phyloP scores from a whole-genome alignment of 2,329 filamentous ascomycete genomes.

The Metarhizium album region DNA sequence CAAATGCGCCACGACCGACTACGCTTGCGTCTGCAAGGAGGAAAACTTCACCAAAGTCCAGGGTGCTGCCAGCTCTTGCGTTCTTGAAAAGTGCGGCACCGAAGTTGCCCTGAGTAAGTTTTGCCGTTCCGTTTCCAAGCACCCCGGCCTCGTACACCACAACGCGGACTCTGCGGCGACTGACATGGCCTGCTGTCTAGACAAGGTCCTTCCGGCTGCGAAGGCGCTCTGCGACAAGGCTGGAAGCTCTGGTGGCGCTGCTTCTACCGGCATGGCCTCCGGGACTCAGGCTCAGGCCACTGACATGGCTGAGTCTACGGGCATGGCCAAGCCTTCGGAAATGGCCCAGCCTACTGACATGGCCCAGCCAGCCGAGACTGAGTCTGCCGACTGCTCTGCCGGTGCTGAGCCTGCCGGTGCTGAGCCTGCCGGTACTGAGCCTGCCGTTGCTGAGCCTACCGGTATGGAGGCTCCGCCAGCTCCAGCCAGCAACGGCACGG shows the following conservation, averaged over 20 bases:
- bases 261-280: constrained; percentile 2
- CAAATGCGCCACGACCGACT: constrained; percentile 22
- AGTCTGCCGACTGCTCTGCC: constrained; percentile 5
- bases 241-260: constrained; percentile 4
- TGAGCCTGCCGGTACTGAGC: constrained; percentile 5
- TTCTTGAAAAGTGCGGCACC: constrained; percentile 24
- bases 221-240: constrained; percentile 20
- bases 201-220: constrained; percentile 28
- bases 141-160: not conserved
- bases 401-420: constrained; percentile 8
- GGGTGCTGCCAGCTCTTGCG: constrained; percentile 22
- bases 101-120: constrained; percentile 28
- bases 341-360: constrained; percentile 3
- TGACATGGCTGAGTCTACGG: not conserved
- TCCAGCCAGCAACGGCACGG: constrained; percentile 10
- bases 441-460: constrained; percentile 7
- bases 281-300: constrained; percentile 2
- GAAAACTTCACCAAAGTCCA: constrained; percentile 21
- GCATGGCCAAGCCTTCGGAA: constrained; percentile 7
- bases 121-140: too few relatives aligned
- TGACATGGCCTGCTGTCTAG: constrained; percentile 16
- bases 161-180: not conserved
- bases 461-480: constrained; percentile 3
- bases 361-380: constrained; percentile 6
- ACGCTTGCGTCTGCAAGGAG: constrained; percentile 22